phyloP scores from a whole-genome alignment of 257 asterid genomes.

The Nicotiana paniculata region DNA sequence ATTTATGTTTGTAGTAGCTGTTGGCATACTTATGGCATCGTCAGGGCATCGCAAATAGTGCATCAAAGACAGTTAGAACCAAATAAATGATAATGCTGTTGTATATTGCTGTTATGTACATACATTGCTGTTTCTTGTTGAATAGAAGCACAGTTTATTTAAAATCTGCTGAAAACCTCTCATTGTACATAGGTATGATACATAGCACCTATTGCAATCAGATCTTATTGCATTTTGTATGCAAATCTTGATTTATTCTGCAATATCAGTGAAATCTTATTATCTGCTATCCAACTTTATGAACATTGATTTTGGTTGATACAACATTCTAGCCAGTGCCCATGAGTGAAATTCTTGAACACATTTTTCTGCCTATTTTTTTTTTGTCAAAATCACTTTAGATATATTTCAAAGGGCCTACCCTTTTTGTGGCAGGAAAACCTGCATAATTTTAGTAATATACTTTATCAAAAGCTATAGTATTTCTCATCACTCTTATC shows the following conservation, averaged over 20 bases:
- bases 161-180: not conserved
- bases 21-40: constrained; percentile 82
- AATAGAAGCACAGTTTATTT: not conserved
- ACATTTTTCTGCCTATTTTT: too few relatives aligned
- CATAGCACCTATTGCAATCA: not conserved
- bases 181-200: not conserved
- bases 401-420: too few relatives aligned
- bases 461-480: too few relatives aligned
- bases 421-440: too few relatives aligned
- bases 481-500: too few relatives aligned
- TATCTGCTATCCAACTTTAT: too few relatives aligned
- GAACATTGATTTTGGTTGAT: too few relatives aligned
- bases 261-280: not conserved
- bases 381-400: too few relatives aligned
- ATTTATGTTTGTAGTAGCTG: constrained; percentile 76
- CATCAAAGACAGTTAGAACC: not conserved
- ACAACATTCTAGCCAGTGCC: too few relatives aligned
- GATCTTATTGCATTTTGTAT: not conserved
- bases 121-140: not conserved
- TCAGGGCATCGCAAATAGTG: constrained; percentile 59
- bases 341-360: too few relatives aligned
- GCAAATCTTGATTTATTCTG: not conserved
- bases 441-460: too few relatives aligned
- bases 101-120: not conserved
- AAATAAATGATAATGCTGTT: not conserved